Percentiles rank a stretch among this genome's conserved stretches.
Evolutionary conservation across 805 yeast genomes (phyloP).

Genomic region (Candida peoriensis): DNA sequence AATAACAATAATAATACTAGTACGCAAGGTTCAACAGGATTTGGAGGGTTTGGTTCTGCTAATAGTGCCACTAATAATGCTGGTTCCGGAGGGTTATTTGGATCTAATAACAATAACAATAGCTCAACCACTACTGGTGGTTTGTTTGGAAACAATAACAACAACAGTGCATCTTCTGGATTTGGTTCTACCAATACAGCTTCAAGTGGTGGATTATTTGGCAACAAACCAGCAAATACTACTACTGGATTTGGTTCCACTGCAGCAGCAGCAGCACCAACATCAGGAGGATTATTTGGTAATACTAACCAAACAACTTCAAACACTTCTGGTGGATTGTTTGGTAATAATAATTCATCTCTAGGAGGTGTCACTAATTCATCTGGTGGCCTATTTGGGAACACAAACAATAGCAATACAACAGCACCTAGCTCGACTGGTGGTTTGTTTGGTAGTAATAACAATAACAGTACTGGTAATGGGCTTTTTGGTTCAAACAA

Average conservation of each 20-base stretch:
- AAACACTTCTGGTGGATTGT: conserved; percentile 27
- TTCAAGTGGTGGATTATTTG: conserved; percentile 29
- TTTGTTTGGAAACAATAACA: conserved; percentile 30
- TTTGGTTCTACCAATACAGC: conserved; percentile 11
- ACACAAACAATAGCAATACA: conserved; percentile 22
- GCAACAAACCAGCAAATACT: conserved; percentile 15
- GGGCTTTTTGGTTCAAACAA: conserved; percentile 13
- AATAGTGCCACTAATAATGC: neutral
- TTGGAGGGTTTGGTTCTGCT: neutral
- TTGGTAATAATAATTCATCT: conserved; percentile 17
- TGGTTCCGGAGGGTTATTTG: conserved; percentile 12
- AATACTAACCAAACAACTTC: no score
- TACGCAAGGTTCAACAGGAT: conserved; percentile 17
- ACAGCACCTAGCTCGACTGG: conserved; percentile 18
- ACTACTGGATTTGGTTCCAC: conserved; percentile 4
- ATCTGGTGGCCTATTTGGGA: conserved; percentile 30
- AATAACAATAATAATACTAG: conserved; percentile 7
- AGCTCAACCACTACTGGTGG: conserved; percentile 15
- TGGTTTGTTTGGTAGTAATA: conserved; percentile 25
- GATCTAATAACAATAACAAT: conserved; percentile 8
- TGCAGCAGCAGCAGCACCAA: conserved; percentile 11
- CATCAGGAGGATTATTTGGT: neutral
- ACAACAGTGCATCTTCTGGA: conserved; percentile 5
- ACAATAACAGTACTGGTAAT: neutral
- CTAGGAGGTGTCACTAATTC: neutral